Evolutionary conservation across 164 flowering plant genomes (phyloP).

Genomic region (Macadamia integrifolia): DNA sequence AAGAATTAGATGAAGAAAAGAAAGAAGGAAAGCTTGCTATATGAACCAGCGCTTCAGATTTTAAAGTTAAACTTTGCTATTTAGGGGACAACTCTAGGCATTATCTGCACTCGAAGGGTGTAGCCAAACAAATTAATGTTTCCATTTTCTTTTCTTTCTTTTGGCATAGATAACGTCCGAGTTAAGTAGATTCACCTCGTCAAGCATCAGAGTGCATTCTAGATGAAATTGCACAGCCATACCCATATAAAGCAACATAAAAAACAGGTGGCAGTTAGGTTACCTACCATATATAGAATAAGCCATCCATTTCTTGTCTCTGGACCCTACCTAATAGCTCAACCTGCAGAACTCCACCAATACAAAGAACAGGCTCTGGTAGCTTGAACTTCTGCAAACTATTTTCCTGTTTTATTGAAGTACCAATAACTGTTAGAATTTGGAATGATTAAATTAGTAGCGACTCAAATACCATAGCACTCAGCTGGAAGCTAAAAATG

Average conservation of each 20-base stretch:
- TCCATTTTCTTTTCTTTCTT: not conserved
- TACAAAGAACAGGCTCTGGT: slow-evolving; percentile 70
- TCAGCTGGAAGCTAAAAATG: not conserved
- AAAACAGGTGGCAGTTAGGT: not conserved
- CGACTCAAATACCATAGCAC: too few species aligned
- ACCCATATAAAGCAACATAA: not conserved
- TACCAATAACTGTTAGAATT: too few species aligned
- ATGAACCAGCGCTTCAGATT: not conserved
- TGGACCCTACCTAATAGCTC: slow-evolving; percentile 77
- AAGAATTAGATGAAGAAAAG: too few species aligned
- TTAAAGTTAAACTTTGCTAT: not conserved
- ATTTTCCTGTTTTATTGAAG: slow-evolving; percentile 43
- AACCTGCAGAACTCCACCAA: slow-evolving; percentile 70
- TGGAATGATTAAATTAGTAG: too few species aligned
- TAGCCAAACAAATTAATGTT: not conserved
- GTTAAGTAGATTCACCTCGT: not conserved
- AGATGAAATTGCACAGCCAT: not conserved
- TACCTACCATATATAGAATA: slow-evolving; percentile 61
- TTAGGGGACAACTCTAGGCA: not conserved
- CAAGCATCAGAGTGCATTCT: not conserved
- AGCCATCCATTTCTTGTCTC: slow-evolving; percentile 60
- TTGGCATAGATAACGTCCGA: not conserved
- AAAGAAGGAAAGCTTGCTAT: not conserved
- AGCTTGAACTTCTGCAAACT: slow-evolving; percentile 65
- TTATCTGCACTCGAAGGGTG: not conserved